These are phyloP conservation scores for Skeletonema costatum DNA, from an alignment of 108 stramenopile species.

Conservation along the genomic window DNA sequence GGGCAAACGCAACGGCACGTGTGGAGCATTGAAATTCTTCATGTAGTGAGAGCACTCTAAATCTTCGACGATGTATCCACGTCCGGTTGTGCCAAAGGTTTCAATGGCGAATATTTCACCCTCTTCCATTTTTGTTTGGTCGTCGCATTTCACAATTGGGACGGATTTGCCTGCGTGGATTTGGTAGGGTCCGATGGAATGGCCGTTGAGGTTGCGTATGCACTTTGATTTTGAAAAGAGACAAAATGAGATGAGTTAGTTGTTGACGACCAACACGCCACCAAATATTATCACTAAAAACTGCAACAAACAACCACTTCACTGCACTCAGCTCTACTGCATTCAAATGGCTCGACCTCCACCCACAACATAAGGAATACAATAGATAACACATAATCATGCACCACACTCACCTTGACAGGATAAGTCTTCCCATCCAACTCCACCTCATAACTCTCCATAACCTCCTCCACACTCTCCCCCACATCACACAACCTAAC, in stretches of 20 bases:
- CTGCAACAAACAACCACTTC: constrained; percentile 11
- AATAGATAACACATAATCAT: too few relatives aligned
- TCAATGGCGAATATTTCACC: constrained; percentile 99
- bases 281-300: background rate
- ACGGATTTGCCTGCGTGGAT: constrained; percentile 98
- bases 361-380: too few relatives aligned
- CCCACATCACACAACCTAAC: constrained; percentile 97
- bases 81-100: constrained; percentile 97
- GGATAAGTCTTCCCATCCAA: constrained; percentile 92
- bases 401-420: constrained; percentile 61
- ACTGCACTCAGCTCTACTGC: too few relatives aligned
- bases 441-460: constrained; percentile 98
- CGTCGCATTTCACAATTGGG: constrained; percentile 95
- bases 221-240: constrained; percentile 13
- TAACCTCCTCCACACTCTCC: constrained; percentile 95
- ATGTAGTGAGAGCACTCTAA: constrained; percentile 99
- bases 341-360: too few relatives aligned
- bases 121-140: constrained; percentile 97
- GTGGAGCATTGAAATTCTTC: constrained; percentile 96
- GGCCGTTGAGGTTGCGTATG: constrained; percentile 97
- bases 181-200: constrained; percentile 96
- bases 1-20: constrained; percentile 93
- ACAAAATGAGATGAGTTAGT: background rate
- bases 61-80: constrained; percentile 97
- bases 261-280: background rate